Percentiles rank a stretch among this genome's conserved stretches.
phyloP scores from a whole-genome alignment of 148 eudicot genomes.

The Chenopodium quinoa region DNA sequence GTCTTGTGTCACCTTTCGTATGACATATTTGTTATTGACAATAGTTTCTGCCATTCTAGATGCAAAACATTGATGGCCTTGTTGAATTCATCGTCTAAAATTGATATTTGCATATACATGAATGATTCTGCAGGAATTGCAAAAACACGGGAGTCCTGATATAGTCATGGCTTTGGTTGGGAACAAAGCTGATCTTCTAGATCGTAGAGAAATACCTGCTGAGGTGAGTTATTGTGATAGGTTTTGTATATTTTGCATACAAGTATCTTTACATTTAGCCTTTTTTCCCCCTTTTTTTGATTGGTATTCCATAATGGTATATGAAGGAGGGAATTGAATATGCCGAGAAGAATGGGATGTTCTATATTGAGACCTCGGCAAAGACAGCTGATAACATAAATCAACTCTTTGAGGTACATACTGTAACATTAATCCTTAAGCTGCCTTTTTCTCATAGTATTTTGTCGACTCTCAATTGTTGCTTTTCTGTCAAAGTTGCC shows the following conservation, averaged over 20 bases:
- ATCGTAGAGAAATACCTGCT: conserved; percentile 73
- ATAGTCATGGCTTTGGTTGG: conserved; percentile 98
- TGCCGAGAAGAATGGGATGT: conserved; percentile 97
- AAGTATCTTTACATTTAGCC: background rate
- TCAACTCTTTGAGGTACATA: conserved; percentile 82
- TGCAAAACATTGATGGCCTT: background rate
- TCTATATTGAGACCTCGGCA: conserved; percentile 96
- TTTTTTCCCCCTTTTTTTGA: background rate
- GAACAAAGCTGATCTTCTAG: conserved; percentile 94
- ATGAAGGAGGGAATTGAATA: conserved; percentile 72
- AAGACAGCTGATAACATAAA: conserved; percentile 97
- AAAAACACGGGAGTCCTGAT: conserved; percentile 92
- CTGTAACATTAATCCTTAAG: background rate
- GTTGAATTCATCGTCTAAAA: background rate
- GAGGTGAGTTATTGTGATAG: conserved; percentile 53
- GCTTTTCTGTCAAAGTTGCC: background rate
- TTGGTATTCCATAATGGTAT: background rate
- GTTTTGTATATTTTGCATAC: background rate
- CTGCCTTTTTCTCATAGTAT: background rate
- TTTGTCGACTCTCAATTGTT: background rate
- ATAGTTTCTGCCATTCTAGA: background rate
- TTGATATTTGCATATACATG: background rate
- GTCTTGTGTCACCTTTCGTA: background rate
- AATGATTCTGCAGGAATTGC: conserved; percentile 57
- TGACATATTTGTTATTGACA: background rate